Conservation (phyloP, 2,329 filamentous ascomycete genomes). For the Esteya vermicola region DNA sequence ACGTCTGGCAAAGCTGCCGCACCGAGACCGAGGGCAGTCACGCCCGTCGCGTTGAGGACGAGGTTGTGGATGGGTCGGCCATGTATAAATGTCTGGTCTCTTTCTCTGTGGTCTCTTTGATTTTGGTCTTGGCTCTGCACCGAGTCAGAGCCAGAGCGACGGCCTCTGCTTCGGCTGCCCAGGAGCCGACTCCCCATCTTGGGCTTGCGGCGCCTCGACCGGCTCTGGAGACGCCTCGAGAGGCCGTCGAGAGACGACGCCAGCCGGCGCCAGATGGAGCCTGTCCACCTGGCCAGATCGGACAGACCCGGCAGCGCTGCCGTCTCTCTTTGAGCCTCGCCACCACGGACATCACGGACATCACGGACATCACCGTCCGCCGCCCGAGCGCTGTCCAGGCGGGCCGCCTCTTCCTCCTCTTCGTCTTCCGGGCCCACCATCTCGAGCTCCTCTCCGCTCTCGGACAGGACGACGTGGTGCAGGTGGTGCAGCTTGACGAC, state of each 20-base stretch:
- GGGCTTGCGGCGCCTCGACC: too few relatives aligned
- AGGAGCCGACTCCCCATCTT: too few relatives aligned
- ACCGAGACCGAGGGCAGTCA: slow-evolving; percentile 21
- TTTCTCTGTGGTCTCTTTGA: too few relatives aligned
- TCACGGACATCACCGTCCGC: not conserved
- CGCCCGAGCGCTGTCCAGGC: too few relatives aligned
- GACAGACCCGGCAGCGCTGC: too few relatives aligned
- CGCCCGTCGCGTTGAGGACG: slow-evolving; percentile 21
- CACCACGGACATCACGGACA: too few relatives aligned
- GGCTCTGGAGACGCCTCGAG: too few relatives aligned
- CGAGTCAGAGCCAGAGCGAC: too few relatives aligned
- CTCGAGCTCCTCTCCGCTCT: slow-evolving; percentile 33
- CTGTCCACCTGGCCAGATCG: slow-evolving; percentile 27
- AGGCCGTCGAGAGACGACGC: slow-evolving; percentile 23
- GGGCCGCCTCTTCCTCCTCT: slow-evolving; percentile 8
- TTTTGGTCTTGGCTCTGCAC: too few relatives aligned
- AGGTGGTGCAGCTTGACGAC: slow-evolving; percentile 21
- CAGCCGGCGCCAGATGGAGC: slow-evolving; percentile 29
- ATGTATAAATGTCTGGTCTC: not conserved
- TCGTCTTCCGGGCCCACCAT: slow-evolving; percentile 6
- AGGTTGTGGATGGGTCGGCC: slow-evolving; percentile 14
- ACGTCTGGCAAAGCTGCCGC: slow-evolving; percentile 35
- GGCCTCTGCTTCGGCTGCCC: too few relatives aligned
- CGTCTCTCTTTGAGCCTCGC: not conserved
- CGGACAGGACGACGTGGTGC: slow-evolving; percentile 62